Evolutionary conservation across 495 filamentous ascomycete species (phyloP).

Genomic region (Tuber borchii): DNA sequence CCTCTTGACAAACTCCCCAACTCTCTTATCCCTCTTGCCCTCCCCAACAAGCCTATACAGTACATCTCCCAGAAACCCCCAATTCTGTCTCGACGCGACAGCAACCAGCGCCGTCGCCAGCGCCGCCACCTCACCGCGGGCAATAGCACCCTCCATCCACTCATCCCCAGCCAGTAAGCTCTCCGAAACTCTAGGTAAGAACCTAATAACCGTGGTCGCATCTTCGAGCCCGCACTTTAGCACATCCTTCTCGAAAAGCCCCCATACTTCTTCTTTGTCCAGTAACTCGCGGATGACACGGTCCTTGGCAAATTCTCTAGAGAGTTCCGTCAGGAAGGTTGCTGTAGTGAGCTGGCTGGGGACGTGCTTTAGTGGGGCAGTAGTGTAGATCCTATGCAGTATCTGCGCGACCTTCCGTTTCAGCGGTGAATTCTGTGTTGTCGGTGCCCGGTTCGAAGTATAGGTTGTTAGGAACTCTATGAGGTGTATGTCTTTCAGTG

Average conservation of each 20-base stretch:
- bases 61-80: conserved; percentile 36
- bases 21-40: conserved; percentile 12
- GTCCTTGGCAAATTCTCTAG: conserved; percentile 4
- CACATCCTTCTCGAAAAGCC: conserved; percentile 19
- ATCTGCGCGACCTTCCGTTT: conserved; percentile 20
- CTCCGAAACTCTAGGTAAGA: conserved; percentile 23
- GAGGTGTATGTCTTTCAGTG: conserved; percentile 8
- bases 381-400: conserved; percentile 24
- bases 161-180: conserved; percentile 40
- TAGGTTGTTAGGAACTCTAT: conserved; percentile 26
- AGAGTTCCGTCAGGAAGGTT: conserved; percentile 23
- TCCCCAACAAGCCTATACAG: conserved; percentile 24
- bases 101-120: conserved; percentile 21
- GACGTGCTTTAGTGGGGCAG: conserved; percentile 4
- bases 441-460: conserved; percentile 9
- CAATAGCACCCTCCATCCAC: conserved; percentile 30
- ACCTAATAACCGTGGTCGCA: conserved; percentile 12
- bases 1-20: conserved; percentile 13
- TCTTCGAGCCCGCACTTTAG: conserved; percentile 9
- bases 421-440: conserved; percentile 1
- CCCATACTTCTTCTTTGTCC: conserved; percentile 16
- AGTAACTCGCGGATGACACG: conserved; percentile 5
- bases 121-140: conserved; percentile 14
- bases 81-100: conserved; percentile 29
- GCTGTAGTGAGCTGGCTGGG: conserved; percentile 12